Base-by-base conservation (phyloP, 2,329 filamentous ascomycete species). In the Exserohilum rostratum region DNA sequence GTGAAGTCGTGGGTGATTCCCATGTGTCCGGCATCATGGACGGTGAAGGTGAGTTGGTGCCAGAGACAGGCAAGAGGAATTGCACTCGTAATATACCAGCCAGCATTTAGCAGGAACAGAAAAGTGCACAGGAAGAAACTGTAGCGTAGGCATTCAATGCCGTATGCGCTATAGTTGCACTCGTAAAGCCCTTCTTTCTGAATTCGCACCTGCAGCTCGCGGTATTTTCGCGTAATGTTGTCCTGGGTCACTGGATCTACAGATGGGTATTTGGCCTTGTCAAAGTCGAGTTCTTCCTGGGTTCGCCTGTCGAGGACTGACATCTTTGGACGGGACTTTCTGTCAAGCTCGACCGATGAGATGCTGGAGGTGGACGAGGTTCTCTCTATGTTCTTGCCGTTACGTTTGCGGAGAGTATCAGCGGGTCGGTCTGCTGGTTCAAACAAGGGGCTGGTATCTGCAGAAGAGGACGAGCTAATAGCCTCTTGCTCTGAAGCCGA, bases 1-100 rank as follows among this genome's bases (percentile, higher is more conserved):
- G 90, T 87, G 73, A 93, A 98, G 71, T 88, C 83, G 76, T 98
- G 93, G 2, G 95, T 99, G 66, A 99, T 96, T 62, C 91, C 95
- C 89, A 97, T 96, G 76, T 99, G 95, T 6, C 91, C 93, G 46
- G 93, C 91, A 80, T 99, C 95, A 75, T 99, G 95, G 57, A 91
- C 95, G 1, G 89, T 88, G 71, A 99, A 99, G 46, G 93, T 90
- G 25, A 98, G 83, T 73, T 98, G 95, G 71, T 98, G 95, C 93
- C 95, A 98, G 69, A 96, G 84, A 58, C 85, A 82, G 17, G 93
- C 95, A 2, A 98, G 81, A 64, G 88, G 91, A 44, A 90, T 73
- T 1, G 86, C 92, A 52, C 90, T 90, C 2, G 84, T 78, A n/a
- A 74, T 68, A 60, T 79, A 82, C 74, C 77, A 79, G 29, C 75